These are phyloP conservation scores for Aspergillus sparsus DNA, from an alignment of 495 filamentous ascomycete genomes.

Conservation along the genomic window DNA sequence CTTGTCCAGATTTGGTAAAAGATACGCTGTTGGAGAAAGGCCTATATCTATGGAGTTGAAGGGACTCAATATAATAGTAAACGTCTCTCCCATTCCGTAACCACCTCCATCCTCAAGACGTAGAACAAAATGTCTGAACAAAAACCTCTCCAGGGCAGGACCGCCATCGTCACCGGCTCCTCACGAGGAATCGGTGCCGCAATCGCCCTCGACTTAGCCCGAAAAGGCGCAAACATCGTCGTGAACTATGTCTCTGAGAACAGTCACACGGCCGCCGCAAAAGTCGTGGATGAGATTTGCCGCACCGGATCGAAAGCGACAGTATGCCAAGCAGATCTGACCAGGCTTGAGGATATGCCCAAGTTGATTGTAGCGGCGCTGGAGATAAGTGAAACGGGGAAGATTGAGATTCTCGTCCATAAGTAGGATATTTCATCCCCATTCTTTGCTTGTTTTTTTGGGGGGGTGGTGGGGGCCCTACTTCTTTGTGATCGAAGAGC, in stretches of 20 bases:
- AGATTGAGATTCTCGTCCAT: constrained; percentile 74
- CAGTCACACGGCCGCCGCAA: constrained; percentile 36
- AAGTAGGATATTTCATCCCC: constrained; percentile 55
- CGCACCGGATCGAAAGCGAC: constrained; percentile 43
- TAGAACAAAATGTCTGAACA: neutral
- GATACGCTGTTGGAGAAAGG: constrained; percentile 1
- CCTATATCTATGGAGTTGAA: neutral
- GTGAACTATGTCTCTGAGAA: constrained; percentile 44
- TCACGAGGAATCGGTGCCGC: constrained; percentile 29
- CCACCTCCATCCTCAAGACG: no score
- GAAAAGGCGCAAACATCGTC: constrained; percentile 39
- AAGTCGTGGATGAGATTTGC: constrained; percentile 48
- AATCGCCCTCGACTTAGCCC: constrained; percentile 35
- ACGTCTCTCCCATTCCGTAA: no score
- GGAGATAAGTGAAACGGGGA: constrained; percentile 40
- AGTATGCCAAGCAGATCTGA: constrained; percentile 50
- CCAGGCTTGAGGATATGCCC: constrained; percentile 39
- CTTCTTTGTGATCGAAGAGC: no score
- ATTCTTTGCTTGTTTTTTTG: neutral
- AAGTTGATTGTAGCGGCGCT: constrained; percentile 44
- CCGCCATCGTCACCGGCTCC: constrained; percentile 14
- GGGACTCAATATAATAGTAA: neutral
- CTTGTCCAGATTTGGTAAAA: constrained; percentile 1
- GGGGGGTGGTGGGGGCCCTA: neutral
- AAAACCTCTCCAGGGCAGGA: neutral